These are phyloP conservation scores for Torulaspora quercuum DNA, from an alignment of 805 yeast species.

Conservation along the genomic window DNA sequence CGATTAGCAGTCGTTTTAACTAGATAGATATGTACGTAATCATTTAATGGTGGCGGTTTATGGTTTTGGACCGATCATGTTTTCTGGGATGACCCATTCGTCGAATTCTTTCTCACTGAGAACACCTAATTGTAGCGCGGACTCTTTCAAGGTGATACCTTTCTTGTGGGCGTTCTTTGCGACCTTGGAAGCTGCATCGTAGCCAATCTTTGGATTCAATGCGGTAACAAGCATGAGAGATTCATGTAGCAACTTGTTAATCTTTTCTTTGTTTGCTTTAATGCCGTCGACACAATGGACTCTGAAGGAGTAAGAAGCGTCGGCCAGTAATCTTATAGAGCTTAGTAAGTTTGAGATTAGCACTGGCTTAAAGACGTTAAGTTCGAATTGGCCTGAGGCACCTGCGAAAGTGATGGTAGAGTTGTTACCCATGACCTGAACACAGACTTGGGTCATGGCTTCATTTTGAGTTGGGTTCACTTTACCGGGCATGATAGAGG, in stretches of 20 bases:
- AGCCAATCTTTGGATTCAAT: slow-evolving; percentile 97
- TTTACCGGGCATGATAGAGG: slow-evolving; percentile 99
- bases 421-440: slow-evolving; percentile 97
- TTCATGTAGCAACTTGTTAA: slow-evolving; percentile 83
- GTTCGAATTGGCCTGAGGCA: slow-evolving; percentile 97
- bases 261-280: slow-evolving; percentile 81
- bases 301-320: slow-evolving; percentile 87
- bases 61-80: slow-evolving; percentile 90
- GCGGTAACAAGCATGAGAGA: slow-evolving; percentile 98
- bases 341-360: slow-evolving; percentile 86
- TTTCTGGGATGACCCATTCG: slow-evolving; percentile 96
- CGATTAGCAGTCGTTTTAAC: too few relatives aligned
- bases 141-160: slow-evolving; percentile 91
- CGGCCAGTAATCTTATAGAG: slow-evolving; percentile 84
- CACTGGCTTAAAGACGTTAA: slow-evolving; percentile 97
- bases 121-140: slow-evolving; percentile 88
- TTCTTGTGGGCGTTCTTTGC: slow-evolving; percentile 99
- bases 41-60: too few relatives aligned
- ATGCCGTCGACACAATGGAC: slow-evolving; percentile 94
- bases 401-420: slow-evolving; percentile 94
- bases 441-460: slow-evolving; percentile 96
- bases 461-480: slow-evolving; percentile 99
- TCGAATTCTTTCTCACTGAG: slow-evolving; percentile 84
- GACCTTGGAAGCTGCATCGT: slow-evolving; percentile 94
- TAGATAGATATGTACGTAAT: too few relatives aligned